These are phyloP conservation scores for Anisodus acutangulus DNA, from an alignment of 257 asterid species.

Conservation along the genomic window DNA sequence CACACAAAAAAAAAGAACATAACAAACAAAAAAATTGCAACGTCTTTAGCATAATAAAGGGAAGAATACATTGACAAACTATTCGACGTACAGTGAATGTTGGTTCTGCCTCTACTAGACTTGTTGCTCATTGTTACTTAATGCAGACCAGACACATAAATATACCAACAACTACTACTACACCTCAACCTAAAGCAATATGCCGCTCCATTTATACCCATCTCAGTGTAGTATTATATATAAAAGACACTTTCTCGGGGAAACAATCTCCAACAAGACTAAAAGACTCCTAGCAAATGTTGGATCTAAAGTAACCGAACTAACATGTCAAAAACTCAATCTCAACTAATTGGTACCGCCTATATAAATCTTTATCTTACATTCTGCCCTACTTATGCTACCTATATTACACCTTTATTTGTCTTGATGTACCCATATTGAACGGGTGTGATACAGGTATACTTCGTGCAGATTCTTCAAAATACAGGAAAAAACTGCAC, in stretches of 20 bases:
- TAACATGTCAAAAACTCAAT: neutral
- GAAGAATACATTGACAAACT: neutral
- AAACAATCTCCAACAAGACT: neutral
- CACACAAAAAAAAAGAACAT: neutral
- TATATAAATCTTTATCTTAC: neutral
- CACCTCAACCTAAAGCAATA: neutral
- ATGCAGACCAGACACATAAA: neutral
- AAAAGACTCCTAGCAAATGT: neutral
- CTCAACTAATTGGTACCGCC: conserved; percentile 6
- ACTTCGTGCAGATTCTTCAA: conserved; percentile 15
- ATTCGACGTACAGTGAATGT: neutral
- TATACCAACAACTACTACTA: neutral
- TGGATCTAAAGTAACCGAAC: neutral
- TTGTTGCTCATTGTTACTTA: conserved; percentile 20
- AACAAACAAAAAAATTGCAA: neutral
- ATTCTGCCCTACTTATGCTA: neutral
- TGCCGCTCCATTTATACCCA: neutral
- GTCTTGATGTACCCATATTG: neutral
- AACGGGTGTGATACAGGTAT: neutral
- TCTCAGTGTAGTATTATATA: neutral
- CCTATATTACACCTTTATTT: neutral
- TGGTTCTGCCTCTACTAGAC: neutral
- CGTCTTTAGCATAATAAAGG: neutral
- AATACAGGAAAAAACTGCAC: neutral
- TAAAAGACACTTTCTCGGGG: neutral